These are phyloP conservation scores for Fraxinus pennsylvanica DNA, from an alignment of 257 asterid genomes.

Conservation along the genomic window DNA sequence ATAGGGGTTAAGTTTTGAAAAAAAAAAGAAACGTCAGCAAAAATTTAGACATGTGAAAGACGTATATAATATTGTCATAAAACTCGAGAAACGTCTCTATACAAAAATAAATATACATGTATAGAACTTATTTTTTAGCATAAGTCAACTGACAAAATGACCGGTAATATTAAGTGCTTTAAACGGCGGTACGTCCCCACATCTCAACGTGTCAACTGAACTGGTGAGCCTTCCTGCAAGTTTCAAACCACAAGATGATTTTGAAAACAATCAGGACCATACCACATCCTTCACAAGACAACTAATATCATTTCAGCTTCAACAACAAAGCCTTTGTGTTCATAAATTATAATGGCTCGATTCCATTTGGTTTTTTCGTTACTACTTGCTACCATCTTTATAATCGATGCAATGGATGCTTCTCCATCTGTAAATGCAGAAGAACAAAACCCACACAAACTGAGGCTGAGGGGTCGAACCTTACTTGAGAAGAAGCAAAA, in stretches of 20 bases:
- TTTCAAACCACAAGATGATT: slow-evolving; percentile 1
- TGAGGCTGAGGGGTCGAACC: too few species aligned
- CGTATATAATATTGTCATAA: too few species aligned
- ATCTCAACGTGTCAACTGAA: not conserved
- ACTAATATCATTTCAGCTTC: not conserved
- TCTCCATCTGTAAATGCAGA: slow-evolving; percentile 11
- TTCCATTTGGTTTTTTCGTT: slow-evolving; percentile 11
- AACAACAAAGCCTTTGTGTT: not conserved
- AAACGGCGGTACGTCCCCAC: not conserved
- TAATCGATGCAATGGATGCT: slow-evolving; percentile 12
- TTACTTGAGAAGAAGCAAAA: not conserved
- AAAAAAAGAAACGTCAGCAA: too few species aligned
- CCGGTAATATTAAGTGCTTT: too few species aligned
- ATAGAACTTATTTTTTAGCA: too few species aligned
- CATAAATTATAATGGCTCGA: slow-evolving; percentile 14
- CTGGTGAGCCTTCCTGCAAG: slow-evolving; percentile 1
- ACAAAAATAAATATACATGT: too few species aligned
- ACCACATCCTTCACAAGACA: not conserved
- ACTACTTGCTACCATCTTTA: slow-evolving; percentile 23
- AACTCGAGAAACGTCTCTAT: too few species aligned
- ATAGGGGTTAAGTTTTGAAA: too few species aligned
- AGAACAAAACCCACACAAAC: not conserved
- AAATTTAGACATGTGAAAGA: too few species aligned
- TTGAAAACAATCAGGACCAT: not conserved
- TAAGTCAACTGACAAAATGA: too few species aligned